A percentile compares a stretch with the other conserved stretches of the same genome.
These are phyloP conservation scores for Fonsecaea monophora DNA, from an alignment of 2,329 filamentous ascomycete genomes.

Conservation along the genomic window DNA sequence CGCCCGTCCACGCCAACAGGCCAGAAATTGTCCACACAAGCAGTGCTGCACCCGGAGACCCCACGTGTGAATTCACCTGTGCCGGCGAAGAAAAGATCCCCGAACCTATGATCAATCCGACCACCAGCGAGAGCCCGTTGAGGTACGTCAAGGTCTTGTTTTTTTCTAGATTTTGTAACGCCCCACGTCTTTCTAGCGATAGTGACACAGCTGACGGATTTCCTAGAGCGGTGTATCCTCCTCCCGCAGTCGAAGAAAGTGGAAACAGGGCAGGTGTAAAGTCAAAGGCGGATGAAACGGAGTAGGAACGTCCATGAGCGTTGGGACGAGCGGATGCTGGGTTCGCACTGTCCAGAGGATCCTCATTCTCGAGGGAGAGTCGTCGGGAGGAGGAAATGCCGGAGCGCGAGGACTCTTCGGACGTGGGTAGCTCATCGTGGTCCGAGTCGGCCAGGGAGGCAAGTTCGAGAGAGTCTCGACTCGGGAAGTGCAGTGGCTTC, in stretches of 20 bases:
- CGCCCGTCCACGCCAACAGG: conserved; percentile 94
- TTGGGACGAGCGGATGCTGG: conserved; percentile 55
- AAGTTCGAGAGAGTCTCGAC: conserved; percentile 93
- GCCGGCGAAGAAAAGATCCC: conserved; percentile 96
- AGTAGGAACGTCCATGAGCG: conserved; percentile 73
- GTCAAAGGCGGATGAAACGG: conserved; percentile 91
- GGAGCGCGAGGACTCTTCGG: conserved; percentile 75
- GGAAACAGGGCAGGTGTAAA: conserved; percentile 94
- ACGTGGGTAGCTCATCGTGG: conserved; percentile 64
- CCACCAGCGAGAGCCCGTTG: conserved; percentile 88
- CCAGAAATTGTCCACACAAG: conserved; percentile 93
- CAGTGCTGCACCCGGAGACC: conserved; percentile 86
- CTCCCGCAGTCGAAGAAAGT: conserved; percentile 78
- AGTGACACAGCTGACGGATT: conserved; percentile 66
- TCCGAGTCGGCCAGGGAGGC: conserved; percentile 88
- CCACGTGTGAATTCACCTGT: conserved; percentile 88
- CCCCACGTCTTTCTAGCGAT: conserved; percentile 57
- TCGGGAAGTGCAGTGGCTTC: conserved; percentile 44
- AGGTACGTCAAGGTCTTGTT: conserved; percentile 95
- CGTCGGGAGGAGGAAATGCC: conserved; percentile 91
- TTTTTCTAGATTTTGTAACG: conserved; percentile 84
- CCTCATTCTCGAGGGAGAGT: conserved; percentile 85
- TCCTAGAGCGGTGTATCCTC: conserved; percentile 83
- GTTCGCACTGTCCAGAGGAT: conserved; percentile 69
- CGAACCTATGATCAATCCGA: conserved; percentile 93